Base-by-base conservation (phyloP, 495 filamentous ascomycete species). In the Aspergillus diversus region DNA sequence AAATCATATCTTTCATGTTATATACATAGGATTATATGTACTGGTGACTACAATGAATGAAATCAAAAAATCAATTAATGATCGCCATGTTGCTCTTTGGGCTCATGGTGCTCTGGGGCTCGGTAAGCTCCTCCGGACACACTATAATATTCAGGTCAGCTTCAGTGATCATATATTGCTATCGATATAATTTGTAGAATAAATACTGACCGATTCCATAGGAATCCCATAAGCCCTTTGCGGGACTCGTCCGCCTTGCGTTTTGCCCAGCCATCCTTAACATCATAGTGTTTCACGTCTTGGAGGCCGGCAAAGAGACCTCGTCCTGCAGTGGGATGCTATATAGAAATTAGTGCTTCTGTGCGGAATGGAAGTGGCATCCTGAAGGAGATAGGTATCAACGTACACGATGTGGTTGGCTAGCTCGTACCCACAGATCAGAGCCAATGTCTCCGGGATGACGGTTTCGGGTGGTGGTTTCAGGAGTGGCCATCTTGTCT, bases 61-160 rank as follows among this genome's bases (percentile, higher is more conserved):
- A 12, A 43, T 43, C 39, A 43, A 43, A 43, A 43, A 6, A 49
- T 49, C 15, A n/a, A 49, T 49, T 27, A 21, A 49, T 49, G 47
- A 7, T 49, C 21, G 15, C 21, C 4, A 50, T 50, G 47, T 5
- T 50, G 15, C 16, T 50, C 47, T 50, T 31, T 31, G 15, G 9
- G 47, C 12, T 43, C 47, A 33, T 33, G 27, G 12, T 53, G 50
- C 9, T 53, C 50, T 11, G 50, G 50, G 32, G 27, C 5, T 15
- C 50, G 50, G 32, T 53, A 53, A 31, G 50, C 50, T 53, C 50
- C 50, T 53, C 50, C 50, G 13, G 50, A 53, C 50, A 53, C 33
- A 8, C 50, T 53, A 21, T 33, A 33, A 33, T n/a, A 33, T 12
- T 53, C 17, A 13, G 21, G 16, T 49, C 47, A 49, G 16, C 21